Evolutionary conservation across 352 stramenopile genomes (phyloP), one percentile per base, ranked within the genome.

Genomic region (Phytophthora tentaculata): DNA sequence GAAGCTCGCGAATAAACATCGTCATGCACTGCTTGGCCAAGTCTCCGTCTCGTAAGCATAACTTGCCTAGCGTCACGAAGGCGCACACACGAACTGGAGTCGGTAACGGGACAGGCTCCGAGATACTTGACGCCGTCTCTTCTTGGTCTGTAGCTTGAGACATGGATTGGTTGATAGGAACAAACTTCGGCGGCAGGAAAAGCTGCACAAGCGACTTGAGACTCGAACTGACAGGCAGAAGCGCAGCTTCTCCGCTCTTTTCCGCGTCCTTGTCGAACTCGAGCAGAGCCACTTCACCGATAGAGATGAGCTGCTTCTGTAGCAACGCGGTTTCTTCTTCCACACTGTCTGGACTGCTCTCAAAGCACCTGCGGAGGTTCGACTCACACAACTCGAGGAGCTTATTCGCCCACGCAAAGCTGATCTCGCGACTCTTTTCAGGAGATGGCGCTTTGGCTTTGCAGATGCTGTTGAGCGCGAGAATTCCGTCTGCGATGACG

Each of bases 1-100:
- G 72, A 9, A 99, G 83, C 69, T 99, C 96, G 14, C 96, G 89
- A 45, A 98, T 97, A 39, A 99, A 80, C 74, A 99, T 96, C 29
- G 91, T 98, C 57, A 98, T 91, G 23, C 86, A 97, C 59, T 84
- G 79, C 71, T 99, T 99, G 1, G 97, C 96, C 20, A 99, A 77
- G 35, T 78, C 69, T 57, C 98, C 89, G 69, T 99, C 94, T 17
- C 95, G 84, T n/a, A 99, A 79, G 62, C 96, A 99, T 19, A 99
- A 63, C 57, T 99, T 99, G 32, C 97, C 97, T 22, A 98, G 70
- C 1, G 93, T 95, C 14, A 98, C 81, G 69, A 98, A 98, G 5
- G 95, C 96, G 69, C 96, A 96, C 13, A 97, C 95, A 22, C 97
- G 84, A 39, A 98, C 75, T 12, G 77, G 77, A 19, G 81, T 86